A percentile compares a stretch with the other conserved stretches of the same genome.
These are phyloP conservation scores for Picocystis sp. DNA, from an alignment of 163 green algal species.

Conservation along the genomic window DNA sequence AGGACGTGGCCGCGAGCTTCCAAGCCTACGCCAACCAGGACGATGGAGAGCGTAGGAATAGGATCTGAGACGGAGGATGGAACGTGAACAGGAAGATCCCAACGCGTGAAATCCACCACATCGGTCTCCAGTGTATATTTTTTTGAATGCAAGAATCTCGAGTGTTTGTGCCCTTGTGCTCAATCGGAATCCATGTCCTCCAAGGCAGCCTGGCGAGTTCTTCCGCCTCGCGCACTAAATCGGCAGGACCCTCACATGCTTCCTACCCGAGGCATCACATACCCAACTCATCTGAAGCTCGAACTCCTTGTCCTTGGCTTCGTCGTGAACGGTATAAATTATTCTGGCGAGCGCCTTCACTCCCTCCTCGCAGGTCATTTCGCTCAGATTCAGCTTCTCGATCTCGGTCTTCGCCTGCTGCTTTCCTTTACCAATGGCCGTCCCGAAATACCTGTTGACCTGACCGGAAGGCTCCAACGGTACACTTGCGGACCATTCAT, in stretches of 20 bases:
- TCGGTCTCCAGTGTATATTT: no score
- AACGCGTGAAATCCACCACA: no score
- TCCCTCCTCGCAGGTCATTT: constrained; percentile 73
- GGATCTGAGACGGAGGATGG: no score
- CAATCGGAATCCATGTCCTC: constrained; percentile 38
- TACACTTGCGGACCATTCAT: constrained; percentile 72
- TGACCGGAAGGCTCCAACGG: constrained; percentile 64
- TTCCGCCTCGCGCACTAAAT: constrained; percentile 57
- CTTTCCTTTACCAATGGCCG: constrained; percentile 86
- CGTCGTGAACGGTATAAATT: constrained; percentile 67
- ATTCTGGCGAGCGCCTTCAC: constrained; percentile 84
- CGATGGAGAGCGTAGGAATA: no score
- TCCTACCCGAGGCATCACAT: constrained; percentile 58
- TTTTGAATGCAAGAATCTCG: no score
- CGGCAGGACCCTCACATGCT: constrained; percentile 57
- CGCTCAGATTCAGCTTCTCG: constrained; percentile 82
- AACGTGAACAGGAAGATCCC: no score
- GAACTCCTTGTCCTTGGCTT: constrained; percentile 86
- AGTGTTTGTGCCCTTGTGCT: not conserved
- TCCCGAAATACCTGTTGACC: constrained; percentile 66
- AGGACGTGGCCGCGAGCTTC: no score
- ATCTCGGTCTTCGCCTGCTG: constrained; percentile 94
- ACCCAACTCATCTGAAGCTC: constrained; percentile 94
- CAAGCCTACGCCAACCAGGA: no score
- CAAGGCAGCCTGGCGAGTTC: constrained; percentile 49